These are phyloP conservation scores for Pestalotiopsis sp. DNA, from an alignment of 2,329 filamentous ascomycete species.

Conservation along the genomic window DNA sequence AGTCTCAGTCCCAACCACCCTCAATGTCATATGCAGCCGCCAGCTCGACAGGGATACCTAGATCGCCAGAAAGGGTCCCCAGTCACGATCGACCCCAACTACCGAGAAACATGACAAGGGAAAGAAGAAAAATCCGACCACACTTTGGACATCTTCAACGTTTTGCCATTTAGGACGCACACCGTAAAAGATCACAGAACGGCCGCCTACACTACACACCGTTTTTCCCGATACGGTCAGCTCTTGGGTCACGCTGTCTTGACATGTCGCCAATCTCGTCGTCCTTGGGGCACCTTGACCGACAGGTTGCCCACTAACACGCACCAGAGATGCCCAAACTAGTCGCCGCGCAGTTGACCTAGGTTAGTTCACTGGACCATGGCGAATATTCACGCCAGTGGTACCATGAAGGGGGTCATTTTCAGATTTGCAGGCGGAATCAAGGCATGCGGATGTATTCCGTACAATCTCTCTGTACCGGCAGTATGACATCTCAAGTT, in stretches of 20 bases:
- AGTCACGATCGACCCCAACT: not conserved
- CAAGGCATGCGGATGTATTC: too few species aligned
- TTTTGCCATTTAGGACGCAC: not conserved
- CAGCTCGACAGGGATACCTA: not conserved
- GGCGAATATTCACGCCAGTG: not conserved
- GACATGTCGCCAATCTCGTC: not conserved
- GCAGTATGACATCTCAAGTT: not conserved
- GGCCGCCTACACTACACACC: not conserved
- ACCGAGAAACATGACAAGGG: constrained; percentile 1
- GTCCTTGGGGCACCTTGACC: not conserved
- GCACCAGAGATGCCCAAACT: not conserved
- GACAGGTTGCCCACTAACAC: not conserved
- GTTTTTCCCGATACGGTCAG: not conserved
- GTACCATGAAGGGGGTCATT: too few species aligned
- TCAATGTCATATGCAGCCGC: not conserved
- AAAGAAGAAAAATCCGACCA: not conserved
- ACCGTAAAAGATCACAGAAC: not conserved
- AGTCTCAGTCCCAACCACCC: not conserved
- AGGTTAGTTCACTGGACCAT: not conserved
- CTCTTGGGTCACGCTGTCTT: not conserved
- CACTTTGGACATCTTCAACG: not conserved
- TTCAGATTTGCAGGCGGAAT: too few species aligned
- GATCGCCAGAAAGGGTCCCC: not conserved
- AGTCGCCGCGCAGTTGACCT: not conserved
- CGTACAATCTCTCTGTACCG: too few species aligned